Percentiles rank a stretch among this genome's conserved stretches.
These are phyloP conservation scores for Leucoagaricus sp. DNA, from an alignment of 1,284 basidiomycete species.

Conservation along the genomic window DNA sequence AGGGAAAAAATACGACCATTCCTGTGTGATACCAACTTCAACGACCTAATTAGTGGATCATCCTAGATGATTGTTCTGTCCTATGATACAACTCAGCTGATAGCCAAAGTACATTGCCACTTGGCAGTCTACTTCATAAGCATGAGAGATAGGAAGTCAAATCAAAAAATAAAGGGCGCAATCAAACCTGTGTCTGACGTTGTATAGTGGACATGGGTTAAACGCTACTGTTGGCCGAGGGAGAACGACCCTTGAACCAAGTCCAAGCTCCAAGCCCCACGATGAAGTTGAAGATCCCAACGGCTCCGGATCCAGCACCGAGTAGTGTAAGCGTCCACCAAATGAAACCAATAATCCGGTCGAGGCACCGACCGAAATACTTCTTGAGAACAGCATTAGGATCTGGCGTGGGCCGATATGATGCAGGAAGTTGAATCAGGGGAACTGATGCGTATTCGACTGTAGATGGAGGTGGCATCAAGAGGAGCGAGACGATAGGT, in stretches of 20 bases:
- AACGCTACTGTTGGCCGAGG: slow-evolving; percentile 12
- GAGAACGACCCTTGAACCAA: slow-evolving; percentile 44
- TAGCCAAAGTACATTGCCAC: too few species aligned
- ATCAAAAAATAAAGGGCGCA: too few species aligned
- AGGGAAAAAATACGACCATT: too few species aligned
- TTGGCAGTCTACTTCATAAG: too few species aligned
- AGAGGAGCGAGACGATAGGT: slow-evolving; percentile 66
- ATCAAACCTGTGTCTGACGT: too few species aligned
- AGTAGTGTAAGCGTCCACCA: slow-evolving; percentile 76
- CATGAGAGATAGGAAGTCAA: too few species aligned
- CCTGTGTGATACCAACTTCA: too few species aligned
- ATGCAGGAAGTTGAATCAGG: slow-evolving; percentile 49
- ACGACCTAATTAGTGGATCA: too few species aligned
- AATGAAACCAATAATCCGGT: slow-evolving; percentile 69
- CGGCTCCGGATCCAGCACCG: slow-evolving; percentile 70
- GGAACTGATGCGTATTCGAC: slow-evolving; percentile 28
- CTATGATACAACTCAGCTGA: too few species aligned
- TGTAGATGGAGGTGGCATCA: slow-evolving; percentile 46
- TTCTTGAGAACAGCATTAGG: slow-evolving; percentile 56
- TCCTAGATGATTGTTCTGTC: too few species aligned
- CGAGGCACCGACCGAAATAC: slow-evolving; percentile 63
- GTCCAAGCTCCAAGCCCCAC: slow-evolving; percentile 58
- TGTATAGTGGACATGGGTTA: neutral
- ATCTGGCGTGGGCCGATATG: slow-evolving; percentile 54
- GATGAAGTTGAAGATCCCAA: slow-evolving; percentile 71